Percentiles rank a stretch among this genome's conserved stretches.
Conservation (phyloP, 2,329 filamentous ascomycete species). For the Stemphylium beticola region DNA sequence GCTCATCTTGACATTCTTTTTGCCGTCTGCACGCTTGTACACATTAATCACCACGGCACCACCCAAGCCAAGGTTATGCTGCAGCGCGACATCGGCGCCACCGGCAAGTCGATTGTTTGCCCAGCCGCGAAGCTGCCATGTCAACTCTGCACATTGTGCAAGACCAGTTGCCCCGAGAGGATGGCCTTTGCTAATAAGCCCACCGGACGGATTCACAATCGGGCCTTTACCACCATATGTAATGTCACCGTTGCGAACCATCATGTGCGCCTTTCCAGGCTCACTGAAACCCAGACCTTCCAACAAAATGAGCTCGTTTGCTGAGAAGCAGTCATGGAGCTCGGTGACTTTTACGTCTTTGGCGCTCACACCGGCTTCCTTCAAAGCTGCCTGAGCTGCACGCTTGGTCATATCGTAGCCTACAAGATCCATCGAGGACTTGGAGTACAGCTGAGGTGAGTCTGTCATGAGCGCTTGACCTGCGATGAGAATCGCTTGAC, state of each 20-base stretch:
- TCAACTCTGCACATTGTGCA: slow-evolving; percentile 90
- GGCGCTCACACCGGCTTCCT: slow-evolving; percentile 71
- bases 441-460: slow-evolving; percentile 76
- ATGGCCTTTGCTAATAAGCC: slow-evolving; percentile 93
- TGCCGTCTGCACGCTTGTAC: slow-evolving; percentile 82
- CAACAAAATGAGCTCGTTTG: slow-evolving; percentile 88
- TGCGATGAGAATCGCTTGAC: slow-evolving; percentile 82
- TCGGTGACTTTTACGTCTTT: slow-evolving; percentile 83
- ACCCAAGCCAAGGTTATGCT: slow-evolving; percentile 91
- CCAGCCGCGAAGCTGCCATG: slow-evolving; percentile 95
- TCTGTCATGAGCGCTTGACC: slow-evolving; percentile 87
- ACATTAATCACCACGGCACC: slow-evolving; percentile 89
- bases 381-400: slow-evolving; percentile 71
- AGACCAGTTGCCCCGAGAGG: slow-evolving; percentile 90
- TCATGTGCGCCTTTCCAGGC: slow-evolving; percentile 85
- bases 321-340: slow-evolving; percentile 94
- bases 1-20: slow-evolving; percentile 65
- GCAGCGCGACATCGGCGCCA: slow-evolving; percentile 73
- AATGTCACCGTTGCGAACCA: slow-evolving; percentile 85
- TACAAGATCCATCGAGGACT: slow-evolving; percentile 83
- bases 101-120: slow-evolving; percentile 82
- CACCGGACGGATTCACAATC: slow-evolving; percentile 90
- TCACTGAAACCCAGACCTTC: slow-evolving; percentile 81
- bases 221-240: slow-evolving; percentile 79
- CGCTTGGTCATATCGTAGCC: slow-evolving; percentile 83